phyloP scores from a whole-genome alignment of 2,329 filamentous ascomycete species.

The Nothomitra cinnamomea region DNA sequence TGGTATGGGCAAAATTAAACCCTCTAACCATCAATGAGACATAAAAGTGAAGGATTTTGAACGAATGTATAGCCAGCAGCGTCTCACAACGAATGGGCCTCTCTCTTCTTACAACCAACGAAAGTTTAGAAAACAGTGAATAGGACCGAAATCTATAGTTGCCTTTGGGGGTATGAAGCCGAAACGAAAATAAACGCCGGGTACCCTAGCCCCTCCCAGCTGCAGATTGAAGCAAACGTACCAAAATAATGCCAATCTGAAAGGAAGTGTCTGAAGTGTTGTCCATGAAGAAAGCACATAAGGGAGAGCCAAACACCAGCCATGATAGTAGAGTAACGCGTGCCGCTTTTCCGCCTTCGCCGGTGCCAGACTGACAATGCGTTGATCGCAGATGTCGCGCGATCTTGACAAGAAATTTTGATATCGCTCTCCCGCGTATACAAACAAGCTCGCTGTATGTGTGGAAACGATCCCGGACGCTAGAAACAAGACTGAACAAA shows the following conservation, averaged over 20 bases:
- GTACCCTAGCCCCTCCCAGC: constrained; percentile 5
- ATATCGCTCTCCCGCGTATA: background rate
- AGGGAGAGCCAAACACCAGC: constrained; percentile 3
- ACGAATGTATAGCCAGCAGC: background rate
- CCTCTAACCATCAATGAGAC: background rate
- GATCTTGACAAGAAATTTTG: background rate
- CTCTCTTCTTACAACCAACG: background rate
- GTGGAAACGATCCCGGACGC: background rate
- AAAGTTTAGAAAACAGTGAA: background rate
- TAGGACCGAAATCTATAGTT: background rate
- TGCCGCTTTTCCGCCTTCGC: background rate
- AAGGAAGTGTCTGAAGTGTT: background rate
- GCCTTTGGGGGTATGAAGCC: constrained; percentile 5
- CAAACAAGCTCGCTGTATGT: background rate
- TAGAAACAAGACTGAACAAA: background rate
- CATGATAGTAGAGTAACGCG: background rate
- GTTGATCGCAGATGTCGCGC: background rate
- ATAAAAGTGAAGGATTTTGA: background rate
- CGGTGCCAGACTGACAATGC: constrained; percentile 4
- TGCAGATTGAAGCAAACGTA: constrained; percentile 2
- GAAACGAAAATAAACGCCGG: constrained; percentile 4
- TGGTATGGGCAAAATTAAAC: too few species aligned
- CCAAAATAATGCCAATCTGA: background rate
- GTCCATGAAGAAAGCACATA: background rate
- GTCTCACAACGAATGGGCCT: background rate